A percentile compares a stretch with the other conserved stretches of the same genome.
phyloP scores from a whole-genome alignment of 1,139 yeast species.

The Magnusiomyces magnusii region DNA sequence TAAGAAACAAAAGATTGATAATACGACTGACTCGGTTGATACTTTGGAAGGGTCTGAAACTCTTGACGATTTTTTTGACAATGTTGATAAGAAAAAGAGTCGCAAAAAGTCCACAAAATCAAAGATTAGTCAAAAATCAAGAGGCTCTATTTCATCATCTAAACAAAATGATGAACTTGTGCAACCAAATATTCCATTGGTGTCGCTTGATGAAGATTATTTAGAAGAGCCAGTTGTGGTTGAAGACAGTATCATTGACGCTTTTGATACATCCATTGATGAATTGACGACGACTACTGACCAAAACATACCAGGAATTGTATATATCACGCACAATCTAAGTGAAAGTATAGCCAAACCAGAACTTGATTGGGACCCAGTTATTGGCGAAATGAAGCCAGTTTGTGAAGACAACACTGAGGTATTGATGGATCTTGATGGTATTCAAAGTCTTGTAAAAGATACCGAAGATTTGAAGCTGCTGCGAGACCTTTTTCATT shows the following conservation, averaged over 20 bases:
- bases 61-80: neutral
- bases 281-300: neutral
- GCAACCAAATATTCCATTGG: neutral
- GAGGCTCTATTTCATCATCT: neutral
- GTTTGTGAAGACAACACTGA: conserved; percentile 43
- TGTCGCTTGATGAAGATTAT: neutral
- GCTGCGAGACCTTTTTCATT: conserved; percentile 41
- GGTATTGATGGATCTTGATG: conserved; percentile 41
- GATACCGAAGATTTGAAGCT: conserved; percentile 68
- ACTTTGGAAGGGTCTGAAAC: neutral
- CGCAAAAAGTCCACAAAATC: neutral
- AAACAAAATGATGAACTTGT: neutral
- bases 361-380: conserved; percentile 19
- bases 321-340: conserved; percentile 1
- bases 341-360: conserved; percentile 6
- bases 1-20: conserved; percentile 27
- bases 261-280: neutral
- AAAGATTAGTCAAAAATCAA: neutral
- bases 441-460: conserved; percentile 48
- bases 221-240: neutral
- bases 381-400: conserved; percentile 37
- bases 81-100: neutral
- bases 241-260: neutral
- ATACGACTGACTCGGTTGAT: no score
- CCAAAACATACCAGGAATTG: neutral